Evolutionary conservation across 164 flowering plant species (phyloP).

Genomic region (Magnolia officinalis): DNA sequence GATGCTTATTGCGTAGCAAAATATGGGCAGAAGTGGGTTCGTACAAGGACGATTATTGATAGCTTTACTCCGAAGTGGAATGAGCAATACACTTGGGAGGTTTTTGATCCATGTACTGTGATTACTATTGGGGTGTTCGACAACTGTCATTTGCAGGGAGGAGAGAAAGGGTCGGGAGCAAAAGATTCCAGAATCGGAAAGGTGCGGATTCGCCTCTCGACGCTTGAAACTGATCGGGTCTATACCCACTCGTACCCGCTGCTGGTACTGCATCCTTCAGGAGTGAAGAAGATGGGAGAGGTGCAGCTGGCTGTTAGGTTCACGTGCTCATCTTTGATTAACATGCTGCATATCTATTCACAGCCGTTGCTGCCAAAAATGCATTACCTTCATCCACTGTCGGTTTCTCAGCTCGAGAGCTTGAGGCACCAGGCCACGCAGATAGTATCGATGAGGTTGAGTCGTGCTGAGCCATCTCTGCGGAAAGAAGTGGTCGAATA

Average conservation of each 20-base stretch:
- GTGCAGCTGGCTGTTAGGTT: slow-evolving; percentile 79
- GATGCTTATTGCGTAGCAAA: slow-evolving; percentile 69
- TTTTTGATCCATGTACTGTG: slow-evolving; percentile 56
- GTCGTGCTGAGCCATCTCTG: slow-evolving; percentile 80
- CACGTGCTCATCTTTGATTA: slow-evolving; percentile 63
- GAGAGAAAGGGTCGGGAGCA: slow-evolving; percentile 39
- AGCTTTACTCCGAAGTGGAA: slow-evolving; percentile 45
- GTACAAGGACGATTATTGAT: slow-evolving; percentile 47
- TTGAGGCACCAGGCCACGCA: slow-evolving; percentile 87
- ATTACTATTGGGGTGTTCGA: slow-evolving; percentile 60
- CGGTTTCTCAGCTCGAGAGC: slow-evolving; percentile 65
- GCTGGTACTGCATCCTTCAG: slow-evolving; percentile 49
- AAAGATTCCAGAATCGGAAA: slow-evolving; percentile 80
- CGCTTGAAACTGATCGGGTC: slow-evolving; percentile 43
- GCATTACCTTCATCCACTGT: slow-evolving; percentile 61
- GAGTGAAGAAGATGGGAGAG: slow-evolving; percentile 87
- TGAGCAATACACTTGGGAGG: slow-evolving; percentile 62
- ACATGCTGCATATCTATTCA: slow-evolving; percentile 72
- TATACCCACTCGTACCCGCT: slow-evolving; percentile 62
- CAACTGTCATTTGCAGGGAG: slow-evolving; percentile 43
- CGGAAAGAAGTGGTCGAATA: slow-evolving; percentile 75
- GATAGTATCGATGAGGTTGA: slow-evolving; percentile 66
- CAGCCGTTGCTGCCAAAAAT: slow-evolving; percentile 66
- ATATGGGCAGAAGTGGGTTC: slow-evolving; percentile 58
- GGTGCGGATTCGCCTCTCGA: slow-evolving; percentile 71